phyloP scores from a whole-genome alignment of 768 basidiomycete genomes.

The Steccherinum ochraceum region DNA sequence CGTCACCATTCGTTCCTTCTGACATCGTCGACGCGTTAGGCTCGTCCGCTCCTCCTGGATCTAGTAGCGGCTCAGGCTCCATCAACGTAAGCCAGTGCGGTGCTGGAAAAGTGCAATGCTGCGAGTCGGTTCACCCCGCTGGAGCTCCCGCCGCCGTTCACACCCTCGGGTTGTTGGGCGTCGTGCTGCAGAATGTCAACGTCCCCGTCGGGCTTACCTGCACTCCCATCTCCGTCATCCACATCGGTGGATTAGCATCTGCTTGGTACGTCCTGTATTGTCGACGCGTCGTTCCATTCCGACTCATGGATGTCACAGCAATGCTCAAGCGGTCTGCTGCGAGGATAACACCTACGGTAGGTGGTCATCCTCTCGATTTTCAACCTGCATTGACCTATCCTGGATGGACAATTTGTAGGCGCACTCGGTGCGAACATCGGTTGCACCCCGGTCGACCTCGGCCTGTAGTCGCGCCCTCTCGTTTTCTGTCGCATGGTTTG shows the following conservation, averaged over 20 bases:
- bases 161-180: conserved; percentile 13
- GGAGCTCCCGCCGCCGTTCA: conserved; percentile 4
- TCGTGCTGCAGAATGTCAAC: conserved; percentile 3
- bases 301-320: conserved; percentile 4
- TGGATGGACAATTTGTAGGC: too few species aligned
- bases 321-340: conserved; percentile 20
- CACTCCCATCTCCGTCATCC: conserved; percentile 11
- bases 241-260: conserved; percentile 5
- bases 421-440: too few species aligned
- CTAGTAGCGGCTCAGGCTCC: background rate
- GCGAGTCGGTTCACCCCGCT: conserved; percentile 21
- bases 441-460: conserved; percentile 18
- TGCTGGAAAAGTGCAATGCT: conserved; percentile 25
- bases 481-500: too few species aligned
- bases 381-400: conserved; percentile 17
- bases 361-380: background rate
- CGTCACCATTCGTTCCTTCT: too few species aligned
- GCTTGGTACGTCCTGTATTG: too few species aligned
- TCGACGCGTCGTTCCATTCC: too few species aligned
- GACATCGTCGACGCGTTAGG: too few species aligned
- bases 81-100: conserved; percentile 17
- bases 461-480: too few species aligned
- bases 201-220: conserved; percentile 17
- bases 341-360: conserved; percentile 20
- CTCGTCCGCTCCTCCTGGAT: too few species aligned